These are phyloP conservation scores for Agaricus blazei DNA, from an alignment of 768 basidiomycete genomes.

Conservation along the genomic window DNA sequence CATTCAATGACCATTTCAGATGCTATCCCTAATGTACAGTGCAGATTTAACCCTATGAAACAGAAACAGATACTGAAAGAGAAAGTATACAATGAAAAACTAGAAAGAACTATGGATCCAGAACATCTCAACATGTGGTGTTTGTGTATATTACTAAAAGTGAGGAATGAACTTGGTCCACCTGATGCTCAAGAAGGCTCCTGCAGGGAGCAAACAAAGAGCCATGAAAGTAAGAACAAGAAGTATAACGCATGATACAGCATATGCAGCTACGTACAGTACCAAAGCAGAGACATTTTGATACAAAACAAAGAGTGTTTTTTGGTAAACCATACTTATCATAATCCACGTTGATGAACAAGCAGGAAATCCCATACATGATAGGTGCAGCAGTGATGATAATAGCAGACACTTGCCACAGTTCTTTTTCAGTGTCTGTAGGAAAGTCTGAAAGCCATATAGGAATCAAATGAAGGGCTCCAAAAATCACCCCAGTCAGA, in stretches of 20 bases:
- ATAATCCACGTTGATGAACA: too few species aligned
- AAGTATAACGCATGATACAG: slow-evolving; percentile 4
- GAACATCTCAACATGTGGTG: too few species aligned
- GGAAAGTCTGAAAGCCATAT: not conserved
- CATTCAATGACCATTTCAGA: too few species aligned
- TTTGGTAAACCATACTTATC: too few species aligned
- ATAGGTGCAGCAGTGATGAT: not conserved
- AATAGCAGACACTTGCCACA: not conserved
- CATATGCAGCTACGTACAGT: not conserved
- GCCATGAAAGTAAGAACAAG: slow-evolving; percentile 7
- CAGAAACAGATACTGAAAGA: too few species aligned
- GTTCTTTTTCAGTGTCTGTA: not conserved
- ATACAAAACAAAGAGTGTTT: not conserved
- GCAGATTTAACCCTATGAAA: too few species aligned
- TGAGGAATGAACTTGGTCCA: slow-evolving; percentile 12
- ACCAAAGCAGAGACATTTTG: not conserved
- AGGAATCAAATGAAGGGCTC: slow-evolving; percentile 2
- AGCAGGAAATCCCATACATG: not conserved
- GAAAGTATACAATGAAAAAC: too few species aligned
- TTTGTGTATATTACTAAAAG: not conserved
- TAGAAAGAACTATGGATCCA: too few species aligned
- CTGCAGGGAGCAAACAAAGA: not conserved
- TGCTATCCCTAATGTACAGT: too few species aligned
- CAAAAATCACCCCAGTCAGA: not conserved
- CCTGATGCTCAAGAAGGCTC: slow-evolving; percentile 1